A percentile compares a stretch with the other conserved stretches of the same genome.
Conservation (phyloP, 202 grass and related monocot species). For the Setaria viridis region DNA sequence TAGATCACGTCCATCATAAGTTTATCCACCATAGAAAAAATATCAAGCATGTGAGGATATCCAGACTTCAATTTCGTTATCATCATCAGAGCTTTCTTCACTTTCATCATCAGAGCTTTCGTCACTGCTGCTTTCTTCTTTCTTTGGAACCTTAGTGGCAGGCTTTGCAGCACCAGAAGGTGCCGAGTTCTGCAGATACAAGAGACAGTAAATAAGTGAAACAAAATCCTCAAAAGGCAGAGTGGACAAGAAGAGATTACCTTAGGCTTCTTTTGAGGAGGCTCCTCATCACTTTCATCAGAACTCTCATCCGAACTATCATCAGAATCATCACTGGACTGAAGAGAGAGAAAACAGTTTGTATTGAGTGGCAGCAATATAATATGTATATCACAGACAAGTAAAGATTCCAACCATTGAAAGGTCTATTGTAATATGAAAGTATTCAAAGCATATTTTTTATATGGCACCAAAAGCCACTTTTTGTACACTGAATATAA, state of each 20-base stretch:
- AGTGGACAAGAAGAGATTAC: constrained; percentile 30
- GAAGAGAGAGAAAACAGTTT: constrained; percentile 16
- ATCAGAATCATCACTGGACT: constrained; percentile 63
- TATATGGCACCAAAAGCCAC: background rate
- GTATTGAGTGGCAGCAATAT: constrained; percentile 17
- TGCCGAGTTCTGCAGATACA: constrained; percentile 48
- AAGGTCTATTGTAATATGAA: background rate
- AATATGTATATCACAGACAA: constrained; percentile 8
- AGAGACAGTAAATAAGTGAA: constrained; percentile 10
- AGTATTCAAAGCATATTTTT: background rate
- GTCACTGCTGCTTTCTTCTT: constrained; percentile 62
- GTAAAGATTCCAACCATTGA: background rate
- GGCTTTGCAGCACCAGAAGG: constrained; percentile 51
- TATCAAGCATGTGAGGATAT: background rate
- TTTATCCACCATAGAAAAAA: background rate
- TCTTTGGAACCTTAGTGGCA: constrained; percentile 54
- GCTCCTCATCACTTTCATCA: constrained; percentile 74
- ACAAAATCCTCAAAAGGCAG: background rate
- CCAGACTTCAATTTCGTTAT: constrained; percentile 22
- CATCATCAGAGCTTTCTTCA: background rate
- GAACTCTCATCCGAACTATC: constrained; percentile 77
- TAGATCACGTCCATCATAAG: background rate
- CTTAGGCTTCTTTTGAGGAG: constrained; percentile 77
- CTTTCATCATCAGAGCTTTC: constrained; percentile 71
- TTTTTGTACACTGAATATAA: background rate